Evolutionary conservation across 2,329 filamentous ascomycete species (phyloP), one percentile per base, ranked within the genome.

Genomic region (Stachybotrys chartarum): DNA sequence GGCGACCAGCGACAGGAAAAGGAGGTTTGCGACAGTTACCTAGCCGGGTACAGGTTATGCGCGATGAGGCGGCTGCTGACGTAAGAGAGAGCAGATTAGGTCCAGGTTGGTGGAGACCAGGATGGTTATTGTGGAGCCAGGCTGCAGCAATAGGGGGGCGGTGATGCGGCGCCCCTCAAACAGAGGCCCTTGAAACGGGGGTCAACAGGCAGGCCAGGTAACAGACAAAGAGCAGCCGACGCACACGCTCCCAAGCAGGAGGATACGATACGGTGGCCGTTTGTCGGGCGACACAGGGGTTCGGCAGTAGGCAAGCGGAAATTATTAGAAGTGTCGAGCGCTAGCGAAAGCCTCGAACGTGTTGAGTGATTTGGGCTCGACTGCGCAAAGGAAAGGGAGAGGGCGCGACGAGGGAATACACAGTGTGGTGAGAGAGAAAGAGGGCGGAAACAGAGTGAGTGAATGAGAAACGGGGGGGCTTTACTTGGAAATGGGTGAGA

Each of bases 281-380:
- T 42, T 42, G 10, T 42, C 35, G 35, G 35, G 45, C 45, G 45
- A 47, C 45, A 24, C 16, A 47, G 18, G 16, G 45, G 18, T 48
- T 48, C 42, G 50, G 24, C 35, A 51, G 45, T 31, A 14, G 53
- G 32, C 39, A 39, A 24, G 32, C 17, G 50, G 44, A 7, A 46
- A 57, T 55, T 47, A 24, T 47, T 42, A 42, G 35, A 47, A 47
- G 61, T 24, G 66, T 67, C 76, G 75, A 80, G 72, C 70, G 72
- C 78, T 79, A 80, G 67, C 69, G 58, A 80, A 75, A 75, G 72
- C 69, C 72, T 75, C 72, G 71, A 72, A 57, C 57, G 57, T 63
- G 57, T 61, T 51, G 59, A 56, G 60, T 57, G 52, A 17, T 30
- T 45, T 30, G 12, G 56, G 58, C 56, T 51, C 53, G 55, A 59